These are phyloP conservation scores for Stachybotrys echinatus DNA, from an alignment of 2,329 filamentous ascomycete genomes.

Conservation along the genomic window DNA sequence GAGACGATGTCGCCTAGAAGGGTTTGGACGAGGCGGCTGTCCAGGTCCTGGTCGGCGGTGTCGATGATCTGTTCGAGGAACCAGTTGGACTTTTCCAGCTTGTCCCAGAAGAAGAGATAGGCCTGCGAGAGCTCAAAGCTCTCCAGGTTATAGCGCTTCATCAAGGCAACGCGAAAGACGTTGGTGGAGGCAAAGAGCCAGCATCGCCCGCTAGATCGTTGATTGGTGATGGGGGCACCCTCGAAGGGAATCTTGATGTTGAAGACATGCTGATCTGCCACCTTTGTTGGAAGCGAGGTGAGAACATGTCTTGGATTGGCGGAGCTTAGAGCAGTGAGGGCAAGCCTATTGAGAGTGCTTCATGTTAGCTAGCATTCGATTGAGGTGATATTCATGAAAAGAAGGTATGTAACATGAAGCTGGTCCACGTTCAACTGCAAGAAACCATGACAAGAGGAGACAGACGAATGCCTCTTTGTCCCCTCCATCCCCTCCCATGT, in stretches of 20 bases:
- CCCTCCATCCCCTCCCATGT: too few species aligned
- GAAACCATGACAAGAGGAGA: too few species aligned
- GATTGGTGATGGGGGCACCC: constrained; percentile 79
- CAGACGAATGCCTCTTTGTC: too few species aligned
- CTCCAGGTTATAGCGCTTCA: constrained; percentile 74
- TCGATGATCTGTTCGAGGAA: constrained; percentile 81
- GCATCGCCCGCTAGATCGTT: constrained; percentile 75
- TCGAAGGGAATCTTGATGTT: constrained; percentile 79
- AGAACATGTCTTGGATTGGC: constrained; percentile 64
- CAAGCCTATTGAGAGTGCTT: constrained; percentile 51
- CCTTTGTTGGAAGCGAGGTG: constrained; percentile 54
- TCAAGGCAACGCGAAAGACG: constrained; percentile 81
- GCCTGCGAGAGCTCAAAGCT: constrained; percentile 82
- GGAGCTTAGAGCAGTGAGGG: constrained; percentile 65
- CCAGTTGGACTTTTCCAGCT: constrained; percentile 86
- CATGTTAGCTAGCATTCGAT: constrained; percentile 3
- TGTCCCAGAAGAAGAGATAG: constrained; percentile 92
- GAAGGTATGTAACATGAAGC: too few species aligned
- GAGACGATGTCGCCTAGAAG: constrained; percentile 63
- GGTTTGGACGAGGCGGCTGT: constrained; percentile 66
- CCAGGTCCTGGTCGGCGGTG: constrained; percentile 64
- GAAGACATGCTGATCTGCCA: constrained; percentile 73
- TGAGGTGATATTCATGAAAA: too few species aligned
- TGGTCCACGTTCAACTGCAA: too few species aligned
- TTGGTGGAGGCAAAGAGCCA: constrained; percentile 94